A percentile compares a stretch with the other conserved stretches of the same genome.
These are phyloP conservation scores for Anastatica hierochuntica DNA, from an alignment of 345 rosid species.

Conservation along the genomic window DNA sequence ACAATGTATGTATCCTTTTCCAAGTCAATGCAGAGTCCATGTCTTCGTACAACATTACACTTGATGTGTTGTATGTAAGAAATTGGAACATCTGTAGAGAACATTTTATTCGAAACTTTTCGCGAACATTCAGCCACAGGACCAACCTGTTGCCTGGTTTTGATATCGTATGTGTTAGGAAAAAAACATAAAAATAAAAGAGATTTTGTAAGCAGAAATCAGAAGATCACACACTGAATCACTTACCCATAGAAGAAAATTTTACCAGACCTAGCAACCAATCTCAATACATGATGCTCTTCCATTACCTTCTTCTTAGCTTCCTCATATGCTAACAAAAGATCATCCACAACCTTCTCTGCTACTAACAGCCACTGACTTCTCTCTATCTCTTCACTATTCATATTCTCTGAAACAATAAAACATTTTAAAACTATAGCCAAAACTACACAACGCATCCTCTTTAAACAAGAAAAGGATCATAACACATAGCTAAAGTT, in stretches of 20 bases:
- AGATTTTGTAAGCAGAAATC: too few relatives aligned
- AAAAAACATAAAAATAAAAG: too few relatives aligned
- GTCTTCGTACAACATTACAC: slow-evolving; percentile 27
- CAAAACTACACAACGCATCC: not conserved
- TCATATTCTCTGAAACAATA: slow-evolving; percentile 1
- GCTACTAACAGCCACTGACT: slow-evolving; percentile 37
- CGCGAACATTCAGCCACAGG: slow-evolving; percentile 22
- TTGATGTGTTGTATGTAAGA: slow-evolving; percentile 28
- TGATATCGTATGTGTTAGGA: not conserved
- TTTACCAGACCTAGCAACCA: slow-evolving; percentile 59
- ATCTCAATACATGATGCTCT: slow-evolving; percentile 16
- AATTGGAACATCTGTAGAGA: slow-evolving; percentile 36
- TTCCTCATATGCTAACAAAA: slow-evolving; percentile 32
- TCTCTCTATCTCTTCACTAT: slow-evolving; percentile 12
- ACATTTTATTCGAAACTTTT: slow-evolving; percentile 21
- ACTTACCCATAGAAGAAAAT: slow-evolving; percentile 36
- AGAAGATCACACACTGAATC: not conserved
- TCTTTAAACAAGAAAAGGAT: not conserved
- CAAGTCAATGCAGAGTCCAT: slow-evolving; percentile 27
- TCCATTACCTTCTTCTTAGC: slow-evolving; percentile 23
- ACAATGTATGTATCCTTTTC: slow-evolving; percentile 45
- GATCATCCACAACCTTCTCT: slow-evolving; percentile 37
- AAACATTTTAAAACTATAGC: not conserved
- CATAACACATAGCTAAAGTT: not conserved
- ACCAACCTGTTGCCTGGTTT: slow-evolving; percentile 12